These are phyloP conservation scores for Chaetoceros muelleri DNA, from an alignment of 108 stramenopile species.

Conservation along the genomic window DNA sequence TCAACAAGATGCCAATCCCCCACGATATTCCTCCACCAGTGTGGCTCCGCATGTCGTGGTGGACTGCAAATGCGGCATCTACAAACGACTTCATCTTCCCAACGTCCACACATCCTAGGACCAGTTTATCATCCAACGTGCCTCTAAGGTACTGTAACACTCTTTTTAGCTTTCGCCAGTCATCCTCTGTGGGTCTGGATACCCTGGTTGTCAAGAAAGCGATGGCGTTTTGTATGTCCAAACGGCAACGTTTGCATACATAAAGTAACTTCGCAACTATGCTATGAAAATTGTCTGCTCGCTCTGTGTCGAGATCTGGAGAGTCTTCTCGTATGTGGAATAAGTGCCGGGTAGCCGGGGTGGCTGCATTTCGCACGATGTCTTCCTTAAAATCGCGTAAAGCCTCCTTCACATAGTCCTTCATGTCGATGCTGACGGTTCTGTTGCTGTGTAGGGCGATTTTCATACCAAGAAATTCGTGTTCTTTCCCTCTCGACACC, in stretches of 20 bases:
- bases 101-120: slow-evolving; percentile 6
- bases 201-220: slow-evolving; percentile 30
- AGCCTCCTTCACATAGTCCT: slow-evolving; percentile 9
- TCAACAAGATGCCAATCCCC: slow-evolving; percentile 3
- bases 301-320: slow-evolving; percentile 1
- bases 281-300: slow-evolving; percentile 18
- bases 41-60: slow-evolving; percentile 13
- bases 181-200: slow-evolving; percentile 13
- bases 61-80: slow-evolving; percentile 34
- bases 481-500: slow-evolving; percentile 4
- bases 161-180: slow-evolving; percentile 27
- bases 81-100: slow-evolving; percentile 29
- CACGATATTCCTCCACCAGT: slow-evolving; percentile 8
- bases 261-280: slow-evolving; percentile 24
- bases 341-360: slow-evolving; percentile 16
- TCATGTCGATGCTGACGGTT: slow-evolving; percentile 10
- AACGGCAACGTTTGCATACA: slow-evolving; percentile 19
- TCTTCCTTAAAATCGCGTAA: slow-evolving; percentile 15
- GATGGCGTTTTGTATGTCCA: slow-evolving; percentile 22
- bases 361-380: slow-evolving; percentile 5
- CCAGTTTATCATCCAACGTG: slow-evolving; percentile 13
- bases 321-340: slow-evolving; percentile 14
- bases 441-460: slow-evolving; percentile 9
- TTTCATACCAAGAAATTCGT: slow-evolving; percentile 32
- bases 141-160: slow-evolving; percentile 27